Evolutionary conservation across 805 yeast genomes (phyloP), one percentile per base, ranked within the genome.

Genomic region (Candida maesae): DNA sequence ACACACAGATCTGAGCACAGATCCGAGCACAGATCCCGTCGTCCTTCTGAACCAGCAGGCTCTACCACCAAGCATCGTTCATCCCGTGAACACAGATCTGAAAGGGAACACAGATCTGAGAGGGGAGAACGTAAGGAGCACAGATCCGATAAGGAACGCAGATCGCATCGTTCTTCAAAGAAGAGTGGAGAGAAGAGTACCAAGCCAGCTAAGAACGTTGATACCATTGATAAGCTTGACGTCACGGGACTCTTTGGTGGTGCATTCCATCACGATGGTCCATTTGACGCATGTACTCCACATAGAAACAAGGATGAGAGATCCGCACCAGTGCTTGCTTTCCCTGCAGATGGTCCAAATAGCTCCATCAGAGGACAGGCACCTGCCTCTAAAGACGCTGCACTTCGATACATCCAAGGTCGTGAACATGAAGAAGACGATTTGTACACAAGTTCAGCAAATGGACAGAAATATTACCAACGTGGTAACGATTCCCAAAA

Each of bases 181-280:
- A 45, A 51, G 21, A 37, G 36, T 23, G 70, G 32, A 19, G 71
- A 59, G 53, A 65, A 48, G 62, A 71, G 43, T 69, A 66, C 57
- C 67, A 67, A 55, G 70, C 61, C 77, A 51, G 74, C 89, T 12
- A 79, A 81, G 53, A 85, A 89, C 52, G 81, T 90, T 41, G 99
- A 91, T 58, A 87, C 95, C 4, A 93, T 93, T 53, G 99, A 93
- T 67, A 86, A 86, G 64, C 72, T 93, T 56, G 99, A 93, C 63
- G 99, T 91, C 35, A 90, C 97, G 11, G 97, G 96, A 1, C 74
- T 90, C 47, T 90, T 86, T 60, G 97, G 96, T 19, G 87, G 88
- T 14, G 87, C 95, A 2, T 93, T 93, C 73, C 99, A 93, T 64
- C 98, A 93, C 63, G 99, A 93, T 66, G 99, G 99, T 11, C 99